Percentiles rank a stretch among this genome's conserved stretches.
Evolutionary conservation across 371 early-diverging fungal genomes (phyloP).

Genomic region (Mucor irregularis): DNA sequence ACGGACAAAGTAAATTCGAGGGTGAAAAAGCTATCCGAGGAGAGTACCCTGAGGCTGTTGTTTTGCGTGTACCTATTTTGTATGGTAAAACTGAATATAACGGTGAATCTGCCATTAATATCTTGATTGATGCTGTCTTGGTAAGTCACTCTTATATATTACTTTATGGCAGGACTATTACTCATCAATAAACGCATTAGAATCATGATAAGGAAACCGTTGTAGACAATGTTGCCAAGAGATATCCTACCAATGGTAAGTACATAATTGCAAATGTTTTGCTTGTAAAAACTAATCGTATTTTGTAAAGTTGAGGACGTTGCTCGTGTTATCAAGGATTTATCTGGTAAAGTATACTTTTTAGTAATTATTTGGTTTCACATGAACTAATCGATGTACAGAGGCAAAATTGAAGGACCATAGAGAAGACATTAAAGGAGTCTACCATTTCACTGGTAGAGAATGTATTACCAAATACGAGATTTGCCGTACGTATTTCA

Average conservation of each 20-base stretch:
- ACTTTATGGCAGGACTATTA: too few species aligned
- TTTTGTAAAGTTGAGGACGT: constrained; percentile 59
- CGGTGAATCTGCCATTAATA: constrained; percentile 79
- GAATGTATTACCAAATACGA: constrained; percentile 77
- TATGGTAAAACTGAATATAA: constrained; percentile 70
- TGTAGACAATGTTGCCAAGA: constrained; percentile 71
- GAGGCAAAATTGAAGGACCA: constrained; percentile 44
- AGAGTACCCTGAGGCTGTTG: constrained; percentile 58
- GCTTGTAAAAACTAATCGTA: not conserved
- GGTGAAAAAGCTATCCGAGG: constrained; percentile 71
- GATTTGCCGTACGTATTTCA: constrained; percentile 63
- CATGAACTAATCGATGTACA: too few species aligned
- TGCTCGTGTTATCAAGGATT: constrained; percentile 64
- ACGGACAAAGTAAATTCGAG: constrained; percentile 73
- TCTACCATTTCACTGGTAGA: constrained; percentile 69
- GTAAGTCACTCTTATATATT: too few species aligned
- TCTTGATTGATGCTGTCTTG: constrained; percentile 65
- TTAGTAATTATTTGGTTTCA: not conserved
- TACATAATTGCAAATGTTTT: not conserved
- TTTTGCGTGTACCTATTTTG: constrained; percentile 82
- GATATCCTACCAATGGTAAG: constrained; percentile 83
- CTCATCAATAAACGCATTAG: too few species aligned
- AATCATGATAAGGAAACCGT: constrained; percentile 32
- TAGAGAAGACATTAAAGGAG: constrained; percentile 51
- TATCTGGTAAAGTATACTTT: constrained; percentile 39